These are phyloP conservation scores for Globisporangium acanthophoron DNA, from an alignment of 352 stramenopile genomes.

Conservation along the genomic window DNA sequence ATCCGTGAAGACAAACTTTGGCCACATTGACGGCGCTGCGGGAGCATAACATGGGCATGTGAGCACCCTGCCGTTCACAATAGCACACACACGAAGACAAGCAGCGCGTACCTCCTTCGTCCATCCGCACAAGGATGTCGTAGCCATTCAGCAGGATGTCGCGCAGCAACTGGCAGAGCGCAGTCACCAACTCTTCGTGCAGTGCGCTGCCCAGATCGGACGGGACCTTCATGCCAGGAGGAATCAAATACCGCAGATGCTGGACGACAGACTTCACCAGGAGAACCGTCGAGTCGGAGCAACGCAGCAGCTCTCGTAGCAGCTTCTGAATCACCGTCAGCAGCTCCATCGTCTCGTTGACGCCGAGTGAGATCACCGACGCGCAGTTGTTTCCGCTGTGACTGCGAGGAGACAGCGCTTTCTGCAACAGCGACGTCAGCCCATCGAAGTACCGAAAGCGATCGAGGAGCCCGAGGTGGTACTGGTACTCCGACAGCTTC, in stretches of 20 bases:
- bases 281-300: constrained; percentile 42
- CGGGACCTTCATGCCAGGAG: constrained; percentile 38
- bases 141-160: constrained; percentile 60
- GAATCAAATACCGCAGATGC: constrained; percentile 72
- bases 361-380: constrained; percentile 45
- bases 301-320: constrained; percentile 62
- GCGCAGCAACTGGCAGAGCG: constrained; percentile 70
- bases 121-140: constrained; percentile 72
- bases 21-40: constrained; percentile 66
- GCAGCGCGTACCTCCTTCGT: constrained; percentile 60
- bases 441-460: constrained; percentile 75
- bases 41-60: not conserved
- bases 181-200: constrained; percentile 63
- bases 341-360: constrained; percentile 77
- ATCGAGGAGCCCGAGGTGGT: constrained; percentile 69
- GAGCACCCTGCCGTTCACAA: not conserved
- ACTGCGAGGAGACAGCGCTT: constrained; percentile 55
- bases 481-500: constrained; percentile 80
- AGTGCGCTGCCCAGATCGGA: constrained; percentile 32
- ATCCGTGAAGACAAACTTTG: constrained; percentile 58
- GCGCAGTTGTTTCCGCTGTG: constrained; percentile 21
- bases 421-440: constrained; percentile 73
- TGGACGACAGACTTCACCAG: constrained; percentile 78
- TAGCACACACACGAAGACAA: not conserved
- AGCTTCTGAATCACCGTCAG: constrained; percentile 66